Evolutionary conservation across 306 rosid genomes (phyloP), one percentile per base, ranked within the genome.

Genomic region (Gastrolobium villosum): DNA sequence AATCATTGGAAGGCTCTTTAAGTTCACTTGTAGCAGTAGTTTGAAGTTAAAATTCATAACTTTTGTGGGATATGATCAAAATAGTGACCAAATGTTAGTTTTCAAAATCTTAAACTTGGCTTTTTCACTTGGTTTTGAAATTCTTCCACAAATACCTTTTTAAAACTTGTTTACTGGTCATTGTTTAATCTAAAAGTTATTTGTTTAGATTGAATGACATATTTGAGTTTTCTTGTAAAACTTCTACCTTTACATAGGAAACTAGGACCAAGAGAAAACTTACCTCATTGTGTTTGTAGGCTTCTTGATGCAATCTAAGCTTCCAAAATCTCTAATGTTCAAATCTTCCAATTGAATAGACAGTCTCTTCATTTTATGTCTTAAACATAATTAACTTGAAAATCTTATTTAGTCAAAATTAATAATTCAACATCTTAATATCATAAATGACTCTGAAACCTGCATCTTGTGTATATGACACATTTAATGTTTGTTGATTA

Each of bases 191-290:
- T 72, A 69, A 32, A 66, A 10, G 74, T 69, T 70, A 53, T 53
- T 50, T 53, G 64, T 20, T 55, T 54, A 10, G 52, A 54, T 28
- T 7, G 26, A 55, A 72, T 56, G 6, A 55, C 40, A 26, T 72
- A 32, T 74, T 43, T 44, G 28, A 59, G n/a, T 4, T 45, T 54
- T 43, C 14, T 61, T 43, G 55, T 73, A 30, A 72, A 73, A 57
- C 13, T 31, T 41, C 15, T 32, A 74, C 40, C 34, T 39, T 63
- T 10, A 11, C 11, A 28, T 41, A 43, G 5, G 10, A 40, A 31
- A 65, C 36, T 43, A 10, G 2, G 71, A 48, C 53, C 10, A 56
- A 4, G 9, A 48, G 40, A 68, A 46, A 11, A 5, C 11, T 37
- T 10, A 37, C 40, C 52, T 41, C 10, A 20, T 71, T n/a, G 13